Percentiles rank a stretch among this genome's conserved stretches.
Evolutionary conservation across 2,329 filamentous ascomycete genomes (phyloP).

Genomic region (Aspergillus sojae): DNA sequence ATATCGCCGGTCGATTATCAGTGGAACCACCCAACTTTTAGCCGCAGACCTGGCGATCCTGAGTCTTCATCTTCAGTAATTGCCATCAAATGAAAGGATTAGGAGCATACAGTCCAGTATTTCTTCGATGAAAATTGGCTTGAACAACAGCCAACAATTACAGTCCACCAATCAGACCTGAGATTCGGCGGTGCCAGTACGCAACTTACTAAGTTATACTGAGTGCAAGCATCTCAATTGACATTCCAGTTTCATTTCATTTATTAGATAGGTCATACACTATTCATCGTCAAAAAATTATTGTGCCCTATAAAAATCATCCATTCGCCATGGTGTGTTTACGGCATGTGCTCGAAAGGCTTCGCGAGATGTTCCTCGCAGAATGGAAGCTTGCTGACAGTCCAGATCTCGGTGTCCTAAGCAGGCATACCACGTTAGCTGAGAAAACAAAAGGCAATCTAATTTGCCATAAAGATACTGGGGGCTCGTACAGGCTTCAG

Average conservation of each 20-base stretch:
- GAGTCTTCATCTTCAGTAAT: background rate
- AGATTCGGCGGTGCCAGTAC: background rate
- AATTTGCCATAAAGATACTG: background rate
- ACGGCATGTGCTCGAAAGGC: constrained; percentile 67
- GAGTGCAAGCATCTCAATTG: background rate
- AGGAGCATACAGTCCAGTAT: no score
- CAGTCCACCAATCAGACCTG: background rate
- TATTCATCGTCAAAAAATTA: background rate
- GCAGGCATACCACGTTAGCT: background rate
- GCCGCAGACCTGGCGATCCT: no score
- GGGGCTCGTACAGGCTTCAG: constrained; percentile 57
- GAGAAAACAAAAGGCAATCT: constrained; percentile 10
- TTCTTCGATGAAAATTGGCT: no score
- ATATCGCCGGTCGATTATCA: background rate
- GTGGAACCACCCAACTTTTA: background rate
- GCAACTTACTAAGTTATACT: background rate
- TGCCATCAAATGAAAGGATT: background rate
- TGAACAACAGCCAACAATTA: background rate
- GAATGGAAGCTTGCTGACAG: constrained; percentile 68
- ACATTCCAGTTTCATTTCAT: background rate
- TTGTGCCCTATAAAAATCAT: background rate
- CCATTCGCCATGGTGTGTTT: constrained; percentile 20
- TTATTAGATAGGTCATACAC: background rate
- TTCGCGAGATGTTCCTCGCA: constrained; percentile 67
- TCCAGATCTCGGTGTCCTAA: constrained; percentile 69